Percentiles rank a stretch among this genome's conserved stretches.
phyloP scores from a whole-genome alignment of 1,284 basidiomycete genomes.

The Ustilago bromivora region DNA sequence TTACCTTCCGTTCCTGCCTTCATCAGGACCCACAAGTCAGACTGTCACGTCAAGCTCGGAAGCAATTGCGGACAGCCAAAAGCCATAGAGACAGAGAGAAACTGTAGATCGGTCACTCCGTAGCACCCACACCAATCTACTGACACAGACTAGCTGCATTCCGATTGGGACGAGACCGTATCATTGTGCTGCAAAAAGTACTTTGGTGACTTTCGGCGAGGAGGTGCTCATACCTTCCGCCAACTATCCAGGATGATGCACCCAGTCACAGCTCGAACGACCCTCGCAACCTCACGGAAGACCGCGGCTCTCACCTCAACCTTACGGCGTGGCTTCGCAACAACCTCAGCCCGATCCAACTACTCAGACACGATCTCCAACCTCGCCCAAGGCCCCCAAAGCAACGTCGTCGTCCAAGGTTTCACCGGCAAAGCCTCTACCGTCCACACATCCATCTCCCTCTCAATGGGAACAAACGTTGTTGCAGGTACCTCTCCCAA shows the following conservation, averaged over 20 bases:
- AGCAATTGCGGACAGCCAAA: neutral
- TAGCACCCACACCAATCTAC: too few relatives aligned
- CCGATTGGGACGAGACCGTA: too few relatives aligned
- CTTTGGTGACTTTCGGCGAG: too few relatives aligned
- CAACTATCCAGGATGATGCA: too few relatives aligned
- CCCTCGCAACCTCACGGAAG: neutral
- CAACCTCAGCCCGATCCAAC: neutral
- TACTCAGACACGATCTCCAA: slow-evolving; percentile 49
- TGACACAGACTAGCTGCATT: too few relatives aligned
- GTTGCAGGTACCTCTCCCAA: slow-evolving; percentile 54
- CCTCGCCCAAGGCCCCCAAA: slow-evolving; percentile 46
- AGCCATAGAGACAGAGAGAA: neutral
- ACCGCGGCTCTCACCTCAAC: neutral
- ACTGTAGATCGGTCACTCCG: neutral
- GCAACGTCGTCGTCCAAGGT: slow-evolving; percentile 58
- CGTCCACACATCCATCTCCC: slow-evolving; percentile 50
- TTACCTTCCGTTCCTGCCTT: neutral
- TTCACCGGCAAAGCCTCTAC: slow-evolving; percentile 60
- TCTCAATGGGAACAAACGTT: slow-evolving; percentile 57
- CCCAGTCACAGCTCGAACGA: too few relatives aligned
- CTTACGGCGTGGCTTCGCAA: slow-evolving; percentile 19
- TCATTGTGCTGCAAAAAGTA: too few relatives aligned
- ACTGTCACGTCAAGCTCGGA: neutral
- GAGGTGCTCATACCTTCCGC: too few relatives aligned
- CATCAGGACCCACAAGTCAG: neutral